Evolutionary conservation across 2,329 filamentous ascomycete species (phyloP), one percentile per base, ranked within the genome.

Genomic region (Fusarium humuli): DNA sequence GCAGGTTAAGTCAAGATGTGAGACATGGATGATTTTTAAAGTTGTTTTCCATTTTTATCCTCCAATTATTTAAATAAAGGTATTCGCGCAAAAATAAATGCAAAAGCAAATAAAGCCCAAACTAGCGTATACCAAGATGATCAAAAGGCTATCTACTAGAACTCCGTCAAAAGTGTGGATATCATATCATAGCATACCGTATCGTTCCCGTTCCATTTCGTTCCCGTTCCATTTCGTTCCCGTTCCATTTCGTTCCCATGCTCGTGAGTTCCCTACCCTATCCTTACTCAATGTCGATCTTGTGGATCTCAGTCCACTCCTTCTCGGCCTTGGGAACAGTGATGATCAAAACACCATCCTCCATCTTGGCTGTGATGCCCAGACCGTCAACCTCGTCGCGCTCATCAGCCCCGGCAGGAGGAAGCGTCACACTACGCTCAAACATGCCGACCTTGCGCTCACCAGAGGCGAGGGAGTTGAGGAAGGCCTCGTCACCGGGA

Each of bases 391-490:
- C 83, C 68, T 86, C 84, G 10, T 90, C 88, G 30, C 82, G 85
- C 18, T 82, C 85, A 41, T 75, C 77, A 5, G 71, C 71, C 13
- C 76, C 81, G 16, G 57, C 77, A 45, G 79, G 86, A 46, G 85
- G 87, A 27, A 97, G 83, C 29, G 85, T 84, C 49, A 97, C 83
- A 74, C 87, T 89, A 61, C 92, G 85, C 80, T 93, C 89, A 73
- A 97, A 96, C 22, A 90, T 83, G 25, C 93, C 93, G 4, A 94
- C 87, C 76, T 89, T 89, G 54, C 92, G 85, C 85, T 94, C 91
- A 66, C 88, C 83, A 52, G 88, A 82, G 6, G 87, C 82, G 20
- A 96, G 81, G 7, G 86, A 86, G 77, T 87, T 86, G 71, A 94
- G 79, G 77, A 92, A 87, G 52, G 87, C 85, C 75, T 94, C 92